These are phyloP conservation scores for Neurospora sp. DNA, from an alignment of 495 filamentous ascomycete species.

Conservation along the genomic window DNA sequence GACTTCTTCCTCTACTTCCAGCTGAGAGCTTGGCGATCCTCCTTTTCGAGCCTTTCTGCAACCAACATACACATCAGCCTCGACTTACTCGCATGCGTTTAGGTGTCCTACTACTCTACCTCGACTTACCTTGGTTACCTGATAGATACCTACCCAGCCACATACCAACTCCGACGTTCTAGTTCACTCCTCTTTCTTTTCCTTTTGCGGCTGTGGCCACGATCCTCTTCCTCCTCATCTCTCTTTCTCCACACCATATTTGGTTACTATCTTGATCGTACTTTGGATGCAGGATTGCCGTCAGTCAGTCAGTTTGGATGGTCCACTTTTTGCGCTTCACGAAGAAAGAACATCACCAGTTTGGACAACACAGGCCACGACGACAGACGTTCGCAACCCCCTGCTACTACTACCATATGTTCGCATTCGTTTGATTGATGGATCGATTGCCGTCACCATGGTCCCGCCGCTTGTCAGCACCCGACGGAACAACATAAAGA, in stretches of 20 bases:
- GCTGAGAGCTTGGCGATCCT: not conserved
- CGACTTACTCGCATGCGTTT: not conserved
- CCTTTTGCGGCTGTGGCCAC: not conserved
- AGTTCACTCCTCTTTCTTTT: not conserved
- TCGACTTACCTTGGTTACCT: not conserved
- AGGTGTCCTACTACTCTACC: not conserved
- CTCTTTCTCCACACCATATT: not conserved
- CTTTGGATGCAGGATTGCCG: not conserved
- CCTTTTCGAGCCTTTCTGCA: not conserved
- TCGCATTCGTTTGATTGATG: not conserved
- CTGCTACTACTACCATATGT: not conserved
- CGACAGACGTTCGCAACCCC: not conserved
- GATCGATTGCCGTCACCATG: constrained; percentile 5
- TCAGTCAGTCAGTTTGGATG: not conserved
- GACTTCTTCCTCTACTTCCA: not conserved
- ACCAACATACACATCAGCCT: not conserved
- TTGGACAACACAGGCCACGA: not conserved
- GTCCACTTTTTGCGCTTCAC: not conserved
- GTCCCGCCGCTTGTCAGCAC: constrained; percentile 2
- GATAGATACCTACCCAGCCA: not conserved
- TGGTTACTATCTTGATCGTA: not conserved
- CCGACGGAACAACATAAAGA: not conserved
- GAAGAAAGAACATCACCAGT: not conserved
- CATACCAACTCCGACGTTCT: not conserved
- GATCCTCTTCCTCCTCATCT: not conserved